Evolutionary conservation across 768 basidiomycete species (phyloP).

Genomic region (Rossbeevera mucosa): DNA sequence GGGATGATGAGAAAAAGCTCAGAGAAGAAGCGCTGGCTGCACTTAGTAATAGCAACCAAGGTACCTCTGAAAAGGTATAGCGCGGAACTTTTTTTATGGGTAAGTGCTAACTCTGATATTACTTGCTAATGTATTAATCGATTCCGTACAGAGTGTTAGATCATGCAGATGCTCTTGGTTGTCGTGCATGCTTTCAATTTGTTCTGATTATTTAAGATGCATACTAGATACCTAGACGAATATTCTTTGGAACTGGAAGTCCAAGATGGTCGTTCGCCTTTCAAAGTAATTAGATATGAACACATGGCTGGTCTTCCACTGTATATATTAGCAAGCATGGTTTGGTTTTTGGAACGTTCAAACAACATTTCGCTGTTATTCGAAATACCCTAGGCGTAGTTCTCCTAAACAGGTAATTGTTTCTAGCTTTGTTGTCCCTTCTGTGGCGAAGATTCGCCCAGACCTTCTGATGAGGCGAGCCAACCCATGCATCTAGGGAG

Average conservation of each 20-base stretch:
- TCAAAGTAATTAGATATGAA: background rate
- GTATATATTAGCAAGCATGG: background rate
- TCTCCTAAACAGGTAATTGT: background rate
- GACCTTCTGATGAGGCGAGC: too few species aligned
- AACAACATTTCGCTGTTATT: background rate
- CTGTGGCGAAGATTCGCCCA: too few species aligned
- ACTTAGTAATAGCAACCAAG: background rate
- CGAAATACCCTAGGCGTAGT: too few species aligned
- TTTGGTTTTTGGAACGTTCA: background rate
- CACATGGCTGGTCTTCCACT: background rate
- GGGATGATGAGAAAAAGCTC: conserved; percentile 52
- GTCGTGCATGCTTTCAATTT: background rate
- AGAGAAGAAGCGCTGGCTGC: conserved; percentile 35
- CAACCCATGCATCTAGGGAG: background rate
- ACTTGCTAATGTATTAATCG: background rate
- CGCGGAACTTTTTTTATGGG: background rate
- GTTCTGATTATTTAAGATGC: background rate
- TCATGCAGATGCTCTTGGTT: background rate
- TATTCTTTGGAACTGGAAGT: background rate
- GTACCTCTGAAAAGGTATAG: conserved; percentile 3
- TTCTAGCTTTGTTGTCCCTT: background rate
- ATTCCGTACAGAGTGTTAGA: background rate
- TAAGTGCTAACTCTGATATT: background rate
- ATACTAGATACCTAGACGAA: background rate
- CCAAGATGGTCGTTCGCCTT: background rate